phyloP scores from a whole-genome alignment of 192 early-diverging fungal species.

The Linnemannia zychae region DNA sequence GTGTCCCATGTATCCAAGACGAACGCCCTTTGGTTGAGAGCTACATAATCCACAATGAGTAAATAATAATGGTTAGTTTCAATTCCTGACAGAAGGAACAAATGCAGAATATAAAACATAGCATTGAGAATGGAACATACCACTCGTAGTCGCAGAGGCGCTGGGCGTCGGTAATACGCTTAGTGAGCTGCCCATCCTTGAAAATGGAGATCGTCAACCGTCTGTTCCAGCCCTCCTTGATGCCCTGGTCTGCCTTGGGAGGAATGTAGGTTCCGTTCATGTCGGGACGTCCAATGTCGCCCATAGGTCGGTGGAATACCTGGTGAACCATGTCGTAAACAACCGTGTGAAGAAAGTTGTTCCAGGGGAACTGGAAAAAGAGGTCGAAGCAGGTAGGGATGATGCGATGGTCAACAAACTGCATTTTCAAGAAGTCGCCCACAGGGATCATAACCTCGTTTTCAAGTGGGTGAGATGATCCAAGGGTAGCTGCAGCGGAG shows the following conservation, averaged over 20 bases:
- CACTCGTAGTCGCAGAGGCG: slow-evolving; percentile 83
- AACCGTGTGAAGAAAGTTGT: slow-evolving; percentile 99
- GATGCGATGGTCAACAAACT: slow-evolving; percentile 72
- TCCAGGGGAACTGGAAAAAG: slow-evolving; percentile 96
- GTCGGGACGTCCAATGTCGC: slow-evolving; percentile 48
- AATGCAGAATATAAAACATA: neutral
- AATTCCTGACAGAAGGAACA: neutral
- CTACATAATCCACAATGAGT: slow-evolving; percentile 49
- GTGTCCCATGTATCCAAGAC: slow-evolving; percentile 98
- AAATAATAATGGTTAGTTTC: neutral
- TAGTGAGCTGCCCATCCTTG: slow-evolving; percentile 85
- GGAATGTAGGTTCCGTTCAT: slow-evolving; percentile 24
- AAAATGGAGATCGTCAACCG: slow-evolving; percentile 71
- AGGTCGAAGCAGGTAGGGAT: slow-evolving; percentile 79
- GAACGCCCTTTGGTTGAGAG: slow-evolving; percentile 86
- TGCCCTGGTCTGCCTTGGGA: slow-evolving; percentile 21
- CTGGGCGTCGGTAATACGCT: slow-evolving; percentile 87
- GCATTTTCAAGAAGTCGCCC: slow-evolving; percentile 77
- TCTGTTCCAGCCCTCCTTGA: slow-evolving; percentile 30
- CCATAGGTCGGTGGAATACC: slow-evolving; percentile 91
- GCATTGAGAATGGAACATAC: slow-evolving; percentile 64
- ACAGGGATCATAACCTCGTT: slow-evolving; percentile 60
- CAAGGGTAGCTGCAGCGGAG: slow-evolving; percentile 7
- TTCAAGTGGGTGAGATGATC: slow-evolving; percentile 14
- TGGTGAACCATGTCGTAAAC: slow-evolving; percentile 99